phyloP scores from a whole-genome alignment of 1,139 yeast genomes.

The Arxiozyma heterogenica region DNA sequence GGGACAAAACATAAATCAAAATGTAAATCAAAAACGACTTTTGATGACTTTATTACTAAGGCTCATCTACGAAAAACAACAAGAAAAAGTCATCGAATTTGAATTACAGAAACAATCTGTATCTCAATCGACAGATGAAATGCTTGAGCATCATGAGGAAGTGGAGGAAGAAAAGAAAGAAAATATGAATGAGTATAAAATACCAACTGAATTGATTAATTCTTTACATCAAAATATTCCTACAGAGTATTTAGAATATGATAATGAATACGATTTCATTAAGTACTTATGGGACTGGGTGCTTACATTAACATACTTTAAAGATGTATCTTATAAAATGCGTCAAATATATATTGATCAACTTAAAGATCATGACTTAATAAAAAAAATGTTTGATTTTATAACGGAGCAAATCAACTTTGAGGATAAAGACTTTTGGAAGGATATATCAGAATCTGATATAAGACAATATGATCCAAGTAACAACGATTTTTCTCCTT shows the following conservation, averaged over 20 bases:
- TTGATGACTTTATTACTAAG: slow-evolving; percentile 32
- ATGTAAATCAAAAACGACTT: slow-evolving; percentile 32
- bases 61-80: slow-evolving; percentile 37
- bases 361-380: slow-evolving; percentile 40
- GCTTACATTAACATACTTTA: slow-evolving; percentile 53
- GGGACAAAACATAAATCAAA: slow-evolving; percentile 2
- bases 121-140: not conserved
- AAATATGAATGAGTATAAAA: slow-evolving; percentile 17
- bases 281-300: slow-evolving; percentile 65
- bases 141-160: slow-evolving; percentile 23
- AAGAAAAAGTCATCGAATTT: slow-evolving; percentile 52
- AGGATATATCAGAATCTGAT: slow-evolving; percentile 23
- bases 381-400: slow-evolving; percentile 42
- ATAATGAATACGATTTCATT: slow-evolving; percentile 32
- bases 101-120: slow-evolving; percentile 37
- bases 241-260: slow-evolving; percentile 36
- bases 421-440: slow-evolving; percentile 31
- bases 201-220: slow-evolving; percentile 19
- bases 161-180: slow-evolving; percentile 16
- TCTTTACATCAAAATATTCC: slow-evolving; percentile 14
- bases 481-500: slow-evolving; percentile 18
- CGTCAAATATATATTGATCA: slow-evolving; percentile 53
- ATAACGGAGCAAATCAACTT: slow-evolving; percentile 39
- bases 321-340: slow-evolving; percentile 55
- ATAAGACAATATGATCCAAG: slow-evolving; percentile 21